These are phyloP conservation scores for Colletotrichum magnum DNA, from an alignment of 2,329 filamentous ascomycete species.

Conservation along the genomic window DNA sequence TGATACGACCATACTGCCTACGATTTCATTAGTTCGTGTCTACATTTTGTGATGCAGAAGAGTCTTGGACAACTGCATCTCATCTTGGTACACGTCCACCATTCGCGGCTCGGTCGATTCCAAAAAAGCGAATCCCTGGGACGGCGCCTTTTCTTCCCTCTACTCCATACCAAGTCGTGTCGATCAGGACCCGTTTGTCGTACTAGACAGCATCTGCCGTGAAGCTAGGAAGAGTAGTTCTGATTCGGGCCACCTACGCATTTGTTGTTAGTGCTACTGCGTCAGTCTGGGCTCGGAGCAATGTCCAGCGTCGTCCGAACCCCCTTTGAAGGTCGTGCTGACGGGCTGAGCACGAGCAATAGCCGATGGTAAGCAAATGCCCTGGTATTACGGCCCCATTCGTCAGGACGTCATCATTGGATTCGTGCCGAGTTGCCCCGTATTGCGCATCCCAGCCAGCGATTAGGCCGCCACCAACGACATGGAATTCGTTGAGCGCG, in stretches of 20 bases:
- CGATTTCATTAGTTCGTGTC: no score
- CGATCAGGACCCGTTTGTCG: not conserved
- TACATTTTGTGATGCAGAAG: no score
- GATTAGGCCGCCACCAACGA: not conserved
- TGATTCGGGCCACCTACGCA: not conserved
- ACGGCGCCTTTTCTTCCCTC: no score
- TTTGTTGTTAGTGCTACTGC: not conserved
- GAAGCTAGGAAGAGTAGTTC: not conserved
- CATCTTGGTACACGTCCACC: no score
- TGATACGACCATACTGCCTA: no score
- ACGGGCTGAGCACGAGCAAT: slow-evolving; percentile 12
- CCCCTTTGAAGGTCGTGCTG: slow-evolving; percentile 7
- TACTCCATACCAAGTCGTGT: not conserved
- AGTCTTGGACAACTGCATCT: no score
- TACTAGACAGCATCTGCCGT: slow-evolving; percentile 7
- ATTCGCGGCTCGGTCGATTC: no score
- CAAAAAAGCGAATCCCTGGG: no score
- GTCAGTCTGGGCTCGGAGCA: no score
- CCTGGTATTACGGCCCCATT: not conserved
- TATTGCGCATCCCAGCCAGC: not conserved
- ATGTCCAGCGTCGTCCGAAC: not conserved
- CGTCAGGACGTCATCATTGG: not conserved
- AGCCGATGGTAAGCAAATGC: not conserved
- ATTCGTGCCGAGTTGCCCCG: not conserved
- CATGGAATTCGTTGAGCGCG: not conserved